Evolutionary conservation across 2,329 filamentous ascomycete genomes (phyloP), one percentile per base, ranked within the genome.

Genomic region (Cadophora malorum): DNA sequence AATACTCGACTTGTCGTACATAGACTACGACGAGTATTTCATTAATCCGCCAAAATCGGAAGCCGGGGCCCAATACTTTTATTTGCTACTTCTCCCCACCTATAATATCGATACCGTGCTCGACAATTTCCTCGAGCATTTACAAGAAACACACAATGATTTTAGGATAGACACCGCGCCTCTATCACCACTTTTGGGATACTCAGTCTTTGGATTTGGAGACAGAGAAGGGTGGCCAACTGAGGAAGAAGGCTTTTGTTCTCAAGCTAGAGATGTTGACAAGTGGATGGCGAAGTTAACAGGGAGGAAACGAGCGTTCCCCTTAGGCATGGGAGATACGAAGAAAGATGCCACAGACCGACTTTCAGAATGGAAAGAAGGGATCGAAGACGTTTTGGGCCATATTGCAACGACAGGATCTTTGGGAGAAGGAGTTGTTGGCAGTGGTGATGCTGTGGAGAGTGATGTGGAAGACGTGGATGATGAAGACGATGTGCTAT

Each of bases 281-380:
- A 94, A 89, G 78, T 98, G 96, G 95, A 92, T 99, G 91, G 94
- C 95, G n/a, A 96, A 94, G 77, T 81, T 99, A 75, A 97, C 94
- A 0, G 90, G 88, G 1, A 87, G 91, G 70, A 97, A 95, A 81
- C 86, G 94, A 76, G 94, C 93, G 0, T 98, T 91, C 75, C 95
- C 95, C 0, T 83, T 98, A 7, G 96, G 96, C 4, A 90, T 95
- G 84, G 93, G 91, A 2, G 94, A 98, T 79, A 87, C 91, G 67
- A 96, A 94, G 79, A 84, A 81, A n/a, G 91, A 96, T 77, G 87
- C 89, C 23, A 81, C 83, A 23, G 79, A 86, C 60, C 84, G 91
- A 31, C 79, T 98, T 64, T 80, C 85, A 41, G 93, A 97, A 78
- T 99, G 95, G 95, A 83, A 85, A 8, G 79, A 83, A 23, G 95